These are phyloP conservation scores for Colletotrichum tamarilloi DNA, from an alignment of 2,329 filamentous ascomycete genomes.

Conservation along the genomic window DNA sequence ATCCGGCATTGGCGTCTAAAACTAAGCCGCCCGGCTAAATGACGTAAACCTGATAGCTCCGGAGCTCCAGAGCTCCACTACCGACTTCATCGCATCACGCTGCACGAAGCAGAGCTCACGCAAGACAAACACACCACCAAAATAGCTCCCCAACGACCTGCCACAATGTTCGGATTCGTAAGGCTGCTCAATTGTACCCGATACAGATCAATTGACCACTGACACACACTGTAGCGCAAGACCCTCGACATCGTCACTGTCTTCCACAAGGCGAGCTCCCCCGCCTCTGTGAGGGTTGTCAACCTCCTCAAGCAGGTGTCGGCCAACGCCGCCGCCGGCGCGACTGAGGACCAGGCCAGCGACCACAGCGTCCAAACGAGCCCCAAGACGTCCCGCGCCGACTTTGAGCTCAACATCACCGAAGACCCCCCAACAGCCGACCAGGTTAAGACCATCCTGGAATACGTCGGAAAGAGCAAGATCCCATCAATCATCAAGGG, in stretches of 20 bases:
- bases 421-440: conserved; percentile 83
- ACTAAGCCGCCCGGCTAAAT: conserved; percentile 22
- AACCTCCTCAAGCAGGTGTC: conserved; percentile 85
- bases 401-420: conserved; percentile 90
- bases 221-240: conserved; percentile 68
- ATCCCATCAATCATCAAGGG: conserved; percentile 76
- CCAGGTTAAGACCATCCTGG: conserved; percentile 85
- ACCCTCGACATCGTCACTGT: conserved; percentile 92
- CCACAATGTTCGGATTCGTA: conserved; percentile 61
- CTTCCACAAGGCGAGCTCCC: conserved; percentile 86
- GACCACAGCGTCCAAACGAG: conserved; percentile 71
- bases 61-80: conserved; percentile 35
- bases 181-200: conserved; percentile 37
- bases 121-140: conserved; percentile 21
- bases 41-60: conserved; percentile 34
- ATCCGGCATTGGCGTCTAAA: conserved; percentile 24
- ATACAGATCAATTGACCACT: conserved; percentile 30
- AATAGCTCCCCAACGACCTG: conserved; percentile 15
- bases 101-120: conserved; percentile 17
- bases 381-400: conserved; percentile 59
- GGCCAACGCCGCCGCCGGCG: conserved; percentile 72
- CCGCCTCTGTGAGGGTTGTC: conserved; percentile 78
- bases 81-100: conserved; percentile 31
- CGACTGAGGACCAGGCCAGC: conserved; percentile 80
- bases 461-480: conserved; percentile 77